Conservation (phyloP, 345 rosid species). For the Conringia planisiliqua region DNA sequence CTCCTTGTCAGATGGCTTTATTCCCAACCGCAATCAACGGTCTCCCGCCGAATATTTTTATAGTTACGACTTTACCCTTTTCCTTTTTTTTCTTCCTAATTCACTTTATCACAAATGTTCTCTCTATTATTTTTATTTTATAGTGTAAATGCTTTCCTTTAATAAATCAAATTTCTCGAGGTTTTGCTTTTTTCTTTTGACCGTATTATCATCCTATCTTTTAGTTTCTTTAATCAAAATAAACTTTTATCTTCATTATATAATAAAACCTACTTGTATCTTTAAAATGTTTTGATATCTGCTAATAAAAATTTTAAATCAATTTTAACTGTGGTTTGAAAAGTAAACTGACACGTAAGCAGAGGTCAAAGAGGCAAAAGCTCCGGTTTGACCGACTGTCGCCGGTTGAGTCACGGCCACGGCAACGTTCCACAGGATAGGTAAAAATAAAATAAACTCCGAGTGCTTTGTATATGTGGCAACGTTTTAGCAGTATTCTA, state of each 20-base stretch:
- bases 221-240: not conserved
- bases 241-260: not conserved
- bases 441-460: not conserved
- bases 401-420: slow-evolving; percentile 62
- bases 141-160: not conserved
- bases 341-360: slow-evolving; percentile 26
- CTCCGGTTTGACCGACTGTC: slow-evolving; percentile 50
- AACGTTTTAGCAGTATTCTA: no score
- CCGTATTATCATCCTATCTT: slow-evolving; percentile 2
- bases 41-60: slow-evolving; percentile 43
- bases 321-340: not conserved
- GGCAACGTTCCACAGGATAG: slow-evolving; percentile 19
- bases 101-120: slow-evolving; percentile 5
- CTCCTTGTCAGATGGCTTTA: slow-evolving; percentile 57
- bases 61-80: not conserved
- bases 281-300: not conserved
- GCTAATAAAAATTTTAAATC: not conserved
- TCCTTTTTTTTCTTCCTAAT: not conserved
- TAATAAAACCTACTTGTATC: not conserved
- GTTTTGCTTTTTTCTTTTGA: slow-evolving; percentile 19
- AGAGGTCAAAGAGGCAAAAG: slow-evolving; percentile 47
- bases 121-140: not conserved
- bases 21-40: slow-evolving; percentile 99
- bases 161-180: not conserved
- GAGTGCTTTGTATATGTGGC: no score